These are phyloP conservation scores for Kockovaella imperatae DNA, from an alignment of 768 basidiomycete species.

Conservation along the genomic window DNA sequence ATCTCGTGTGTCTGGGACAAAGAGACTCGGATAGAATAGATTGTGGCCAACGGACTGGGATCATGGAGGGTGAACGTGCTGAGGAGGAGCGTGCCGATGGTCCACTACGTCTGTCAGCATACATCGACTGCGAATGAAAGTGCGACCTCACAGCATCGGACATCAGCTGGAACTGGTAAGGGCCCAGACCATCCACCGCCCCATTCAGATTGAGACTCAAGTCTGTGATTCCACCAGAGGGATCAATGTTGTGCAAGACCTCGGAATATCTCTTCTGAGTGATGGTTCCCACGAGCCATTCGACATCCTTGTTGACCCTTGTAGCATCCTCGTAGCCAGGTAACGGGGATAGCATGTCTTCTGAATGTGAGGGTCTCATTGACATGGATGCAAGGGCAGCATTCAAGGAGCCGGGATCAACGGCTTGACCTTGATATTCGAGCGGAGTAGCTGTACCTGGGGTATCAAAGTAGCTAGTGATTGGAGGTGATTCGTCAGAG, in stretches of 20 bases:
- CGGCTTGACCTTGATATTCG: neutral
- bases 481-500: too few relatives aligned
- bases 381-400: neutral
- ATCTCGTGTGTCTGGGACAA: conserved; percentile 17
- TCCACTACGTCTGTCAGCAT: conserved; percentile 13
- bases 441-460: neutral
- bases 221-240: conserved; percentile 9
- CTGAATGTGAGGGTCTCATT: conserved; percentile 8
- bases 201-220: conserved; percentile 16
- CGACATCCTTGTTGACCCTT: neutral
- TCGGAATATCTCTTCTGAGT: conserved; percentile 3
- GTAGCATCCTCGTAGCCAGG: neutral
- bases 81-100: conserved; percentile 17
- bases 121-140: neutral
- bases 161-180: conserved; percentile 8
- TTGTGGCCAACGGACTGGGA: conserved; percentile 13
- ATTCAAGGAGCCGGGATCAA: neutral
- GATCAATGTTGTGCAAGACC: conserved; percentile 11
- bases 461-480: too few relatives aligned
- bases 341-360: conserved; percentile 1
- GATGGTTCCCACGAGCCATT: conserved; percentile 10
- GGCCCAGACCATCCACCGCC: conserved; percentile 1
- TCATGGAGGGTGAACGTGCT: conserved; percentile 6
- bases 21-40: conserved; percentile 17
- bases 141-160: conserved; percentile 10